Base-by-base conservation (phyloP, 106 monocot genomes). In the Ottelia alismoides region DNA sequence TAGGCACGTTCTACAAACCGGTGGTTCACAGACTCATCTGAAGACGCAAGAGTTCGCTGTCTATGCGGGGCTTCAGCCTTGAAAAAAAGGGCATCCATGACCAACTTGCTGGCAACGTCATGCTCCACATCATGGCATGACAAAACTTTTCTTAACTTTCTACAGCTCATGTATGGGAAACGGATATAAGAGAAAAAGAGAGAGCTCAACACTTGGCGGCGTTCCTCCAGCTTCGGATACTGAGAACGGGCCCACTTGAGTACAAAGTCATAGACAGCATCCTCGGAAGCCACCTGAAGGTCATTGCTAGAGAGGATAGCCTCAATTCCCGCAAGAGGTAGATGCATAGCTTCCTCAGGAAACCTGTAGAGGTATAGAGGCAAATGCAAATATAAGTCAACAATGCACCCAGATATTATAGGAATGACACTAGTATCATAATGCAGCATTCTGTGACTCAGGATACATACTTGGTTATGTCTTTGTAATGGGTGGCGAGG, bases 261-360 rank as follows among this genome's bases (percentile, higher is more conserved):
- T 14, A 64, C 64, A 20, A 64, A 25, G 25, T 64, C 53, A 17
- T 64, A 64, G 14, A 64, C 44, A 2, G 19, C 53, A 27, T 64
- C 53, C n/a, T 64, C 64, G 6, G 64, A 64, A 20, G 52, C 44
- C 20, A 64, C 64, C 28, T 64, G 64, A n/a, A 64, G 52, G 22
- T 54, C 64, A 25, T 64, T 45, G 4, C 53, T 64, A 50, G 44
- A 17, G 20, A 64, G 22, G 20, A 64, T 45, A 1, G 64, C 64
- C 43, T 64, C 52, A 3, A 64, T 27, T 19, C 47, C 64, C 18
- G 45, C 53, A 26, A 64, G 52, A n/a, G 64, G 64, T 2, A 64
- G 53, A 14, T 25, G 40, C 52, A 64, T 22, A 16, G 45, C 44
- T 20, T 64, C 64, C 14, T 64, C 64, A 20, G 53, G 62, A 32